A percentile compares a stretch with the other conserved stretches of the same genome.
Evolutionary conservation across 768 basidiomycete species (phyloP).

Genomic region (Leccinum uliginosum): DNA sequence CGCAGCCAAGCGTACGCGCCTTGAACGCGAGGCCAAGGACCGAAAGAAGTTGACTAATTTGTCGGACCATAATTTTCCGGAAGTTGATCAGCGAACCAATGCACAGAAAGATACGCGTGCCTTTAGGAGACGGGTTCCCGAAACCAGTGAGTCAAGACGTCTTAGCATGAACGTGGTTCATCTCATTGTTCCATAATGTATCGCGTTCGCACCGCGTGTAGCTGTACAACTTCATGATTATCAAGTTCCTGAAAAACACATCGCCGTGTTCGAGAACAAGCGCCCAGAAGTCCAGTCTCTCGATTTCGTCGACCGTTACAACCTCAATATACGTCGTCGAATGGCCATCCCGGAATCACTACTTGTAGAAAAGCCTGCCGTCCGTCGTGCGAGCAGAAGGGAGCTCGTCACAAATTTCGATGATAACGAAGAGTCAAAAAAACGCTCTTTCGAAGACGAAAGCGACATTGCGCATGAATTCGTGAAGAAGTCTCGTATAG

Average conservation of each 20-base stretch:
- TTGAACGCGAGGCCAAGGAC: conserved; percentile 47
- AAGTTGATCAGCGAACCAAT: conserved; percentile 28
- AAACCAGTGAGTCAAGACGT: conserved; percentile 38
- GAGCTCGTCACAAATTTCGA: conserved; percentile 22
- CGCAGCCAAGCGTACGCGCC: conserved; percentile 54
- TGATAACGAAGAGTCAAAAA: conserved; percentile 30
- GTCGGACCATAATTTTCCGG: conserved; percentile 22
- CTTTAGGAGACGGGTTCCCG: conserved; percentile 42
- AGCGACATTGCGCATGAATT: conserved; percentile 40
- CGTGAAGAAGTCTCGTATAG: conserved; percentile 52
- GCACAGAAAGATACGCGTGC: conserved; percentile 34
- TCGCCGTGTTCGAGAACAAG: conserved; percentile 13
- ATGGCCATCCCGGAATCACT: conserved; percentile 4
- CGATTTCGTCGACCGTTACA: conserved; percentile 37
- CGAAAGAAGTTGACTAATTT: conserved; percentile 29
- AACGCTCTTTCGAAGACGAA: conserved; percentile 44
- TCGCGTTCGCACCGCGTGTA: conserved; percentile 21
- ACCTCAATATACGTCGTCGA: conserved; percentile 26
- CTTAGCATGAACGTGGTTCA: conserved; percentile 17
- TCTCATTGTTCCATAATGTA: conserved; percentile 25
- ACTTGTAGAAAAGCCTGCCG: conserved; percentile 15
- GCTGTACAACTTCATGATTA: conserved; percentile 16
- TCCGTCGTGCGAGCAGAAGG: conserved; percentile 32
- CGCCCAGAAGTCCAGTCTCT: conserved; percentile 16
- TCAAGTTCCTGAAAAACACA: conserved; percentile 17